Evolutionary conservation across 768 basidiomycete genomes (phyloP), one percentile per base, ranked within the genome.

Genomic region (Psilocybe subaeruginosa): DNA sequence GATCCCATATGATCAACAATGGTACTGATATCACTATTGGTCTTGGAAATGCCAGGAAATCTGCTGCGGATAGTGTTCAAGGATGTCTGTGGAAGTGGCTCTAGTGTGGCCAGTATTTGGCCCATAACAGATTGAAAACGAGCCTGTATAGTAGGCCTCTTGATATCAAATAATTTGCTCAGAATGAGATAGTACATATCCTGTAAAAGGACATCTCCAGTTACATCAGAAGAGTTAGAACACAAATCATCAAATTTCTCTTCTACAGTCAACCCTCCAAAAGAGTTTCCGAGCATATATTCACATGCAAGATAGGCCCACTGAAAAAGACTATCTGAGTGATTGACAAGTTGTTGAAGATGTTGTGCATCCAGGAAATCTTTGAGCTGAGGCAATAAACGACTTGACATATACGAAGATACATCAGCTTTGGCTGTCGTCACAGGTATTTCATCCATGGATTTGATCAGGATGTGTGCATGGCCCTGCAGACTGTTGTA

Each of bases 81-180:
- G 17, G 50, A 39, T 11, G 30, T 30, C 4, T 58, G 50, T 9
- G 57, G 43, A 8, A 62, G 61, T 17, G 61, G 61, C 23, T 58
- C 61, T 16, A 52, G 8, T 17, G 43, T 19, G 12, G 56, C 52
- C 12, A 62, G 45, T 2, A 62, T 31, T 48, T 62, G 61, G 7
- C 50, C 61, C 61, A 62, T 62, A 12, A 62, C 61, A 16, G 61
- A 58, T 6, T 17, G 41, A n/a, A 63, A 63, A n/a, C 37, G 43
- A 17, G n/a, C 6, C 29, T 54, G 9, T 29, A 14, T 35, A 50
- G 46, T 47, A 8, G 27, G 30, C n/a, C 35, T 27, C 11, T 58
- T 47, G 5, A 29, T 30, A 33, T 14, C 12, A n/a, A 48, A 14
- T 11, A 58, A 7, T 9, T 45, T 37, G 8, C 23, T 43, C 47